Conservation (phyloP, 1,284 basidiomycete genomes). For the Fomitopsis schrenkii region DNA sequence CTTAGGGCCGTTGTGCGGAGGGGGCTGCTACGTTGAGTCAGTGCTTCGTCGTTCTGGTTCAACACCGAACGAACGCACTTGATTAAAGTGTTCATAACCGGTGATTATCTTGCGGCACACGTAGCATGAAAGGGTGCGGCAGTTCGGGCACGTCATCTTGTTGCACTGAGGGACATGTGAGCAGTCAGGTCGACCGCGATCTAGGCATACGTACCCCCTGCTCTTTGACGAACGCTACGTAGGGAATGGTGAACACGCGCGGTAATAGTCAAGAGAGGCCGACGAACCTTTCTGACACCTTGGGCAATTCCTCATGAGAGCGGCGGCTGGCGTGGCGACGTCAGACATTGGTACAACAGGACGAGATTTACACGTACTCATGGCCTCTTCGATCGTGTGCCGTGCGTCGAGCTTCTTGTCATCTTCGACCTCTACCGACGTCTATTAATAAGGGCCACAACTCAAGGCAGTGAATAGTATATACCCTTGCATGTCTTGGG, state of each 20-base stretch:
- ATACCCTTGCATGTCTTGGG: slow-evolving; percentile 82
- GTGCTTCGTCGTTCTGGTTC: background rate
- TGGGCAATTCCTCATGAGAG: slow-evolving; percentile 82
- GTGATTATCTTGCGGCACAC: slow-evolving; percentile 66
- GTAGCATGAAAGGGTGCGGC: slow-evolving; percentile 71
- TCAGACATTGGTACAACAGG: background rate
- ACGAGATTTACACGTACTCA: slow-evolving; percentile 51
- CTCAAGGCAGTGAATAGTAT: background rate
- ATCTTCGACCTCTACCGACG: slow-evolving; percentile 55
- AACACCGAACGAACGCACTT: slow-evolving; percentile 29
- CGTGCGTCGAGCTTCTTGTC: slow-evolving; percentile 70
- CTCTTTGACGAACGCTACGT: slow-evolving; percentile 71
- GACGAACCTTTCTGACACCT: slow-evolving; percentile 63
- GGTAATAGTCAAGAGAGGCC: slow-evolving; percentile 13
- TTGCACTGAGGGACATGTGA: slow-evolving; percentile 54
- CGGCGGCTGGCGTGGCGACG: slow-evolving; percentile 48
- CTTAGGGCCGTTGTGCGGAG: slow-evolving; percentile 15
- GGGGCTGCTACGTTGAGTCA: slow-evolving; percentile 10
- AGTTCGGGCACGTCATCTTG: slow-evolving; percentile 75
- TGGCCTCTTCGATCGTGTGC: slow-evolving; percentile 83
- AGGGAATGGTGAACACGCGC: background rate
- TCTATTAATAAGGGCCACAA: background rate
- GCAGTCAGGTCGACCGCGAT: background rate
- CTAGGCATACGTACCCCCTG: slow-evolving; percentile 48
- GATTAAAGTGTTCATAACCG: slow-evolving; percentile 78